These are phyloP conservation scores for Rhizopus stolonifer DNA, from an alignment of 371 early-diverging fungal species.

Conservation along the genomic window DNA sequence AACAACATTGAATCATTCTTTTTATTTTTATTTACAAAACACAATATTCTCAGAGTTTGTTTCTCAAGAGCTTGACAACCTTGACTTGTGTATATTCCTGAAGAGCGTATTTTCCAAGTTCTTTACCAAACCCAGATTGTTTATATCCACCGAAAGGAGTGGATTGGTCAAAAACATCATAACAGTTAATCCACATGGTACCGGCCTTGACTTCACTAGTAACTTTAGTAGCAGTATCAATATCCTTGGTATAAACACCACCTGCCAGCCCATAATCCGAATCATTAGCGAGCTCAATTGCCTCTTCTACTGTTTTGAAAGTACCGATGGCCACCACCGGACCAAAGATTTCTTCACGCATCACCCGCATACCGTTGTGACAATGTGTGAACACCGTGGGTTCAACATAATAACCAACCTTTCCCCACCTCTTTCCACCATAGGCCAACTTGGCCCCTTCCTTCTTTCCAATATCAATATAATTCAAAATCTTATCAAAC, in stretches of 20 bases:
- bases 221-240: constrained; percentile 61
- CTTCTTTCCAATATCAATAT: constrained; percentile 59
- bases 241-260: constrained; percentile 74
- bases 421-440: constrained; percentile 72
- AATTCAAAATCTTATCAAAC: constrained; percentile 69
- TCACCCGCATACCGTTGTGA: constrained; percentile 62
- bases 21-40: too few species aligned
- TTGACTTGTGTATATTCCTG: constrained; percentile 71
- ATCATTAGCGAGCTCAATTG: constrained; percentile 72
- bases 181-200: constrained; percentile 51
- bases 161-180: constrained; percentile 44
- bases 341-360: constrained; percentile 90
- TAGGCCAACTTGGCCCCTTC: constrained; percentile 60
- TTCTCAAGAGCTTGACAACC: constrained; percentile 46
- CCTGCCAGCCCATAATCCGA: constrained; percentile 87
- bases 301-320: constrained; percentile 77
- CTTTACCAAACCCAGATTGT: constrained; percentile 82
- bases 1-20: too few species aligned
- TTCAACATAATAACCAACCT: constrained; percentile 74
- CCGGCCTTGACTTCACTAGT: constrained; percentile 72
- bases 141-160: constrained; percentile 92
- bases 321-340: constrained; percentile 82
- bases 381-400: constrained; percentile 82
- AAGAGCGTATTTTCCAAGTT: constrained; percentile 73
- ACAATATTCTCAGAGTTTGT: not conserved